Conservation (phyloP, 2,329 filamentous ascomycete species). For the Hymenoscyphus scutula region DNA sequence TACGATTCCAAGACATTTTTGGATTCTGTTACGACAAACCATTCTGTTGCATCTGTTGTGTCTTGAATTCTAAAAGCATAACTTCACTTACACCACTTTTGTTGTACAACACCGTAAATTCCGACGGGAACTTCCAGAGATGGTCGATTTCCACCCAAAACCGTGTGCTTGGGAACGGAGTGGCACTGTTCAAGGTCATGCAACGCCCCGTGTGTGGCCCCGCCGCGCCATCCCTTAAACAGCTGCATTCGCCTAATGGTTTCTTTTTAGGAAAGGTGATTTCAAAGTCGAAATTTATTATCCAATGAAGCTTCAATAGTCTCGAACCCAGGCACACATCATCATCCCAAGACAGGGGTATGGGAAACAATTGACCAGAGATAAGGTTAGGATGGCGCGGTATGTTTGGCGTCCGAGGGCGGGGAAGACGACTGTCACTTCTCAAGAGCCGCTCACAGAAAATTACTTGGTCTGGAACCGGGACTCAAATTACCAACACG, state of each 20-base stretch:
- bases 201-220: slow-evolving; percentile 6
- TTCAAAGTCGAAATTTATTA: neutral
- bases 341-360: neutral
- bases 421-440: slow-evolving; percentile 1
- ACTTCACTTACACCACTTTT: neutral
- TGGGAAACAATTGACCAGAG: neutral
- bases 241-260: slow-evolving; percentile 12
- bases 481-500: neutral
- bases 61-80: neutral
- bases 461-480: neutral
- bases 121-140: slow-evolving; percentile 10
- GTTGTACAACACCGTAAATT: neutral
- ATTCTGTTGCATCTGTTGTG: slow-evolving; percentile 2
- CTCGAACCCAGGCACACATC: neutral
- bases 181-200: slow-evolving; percentile 6
- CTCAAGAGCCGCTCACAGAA: slow-evolving; percentile 1
- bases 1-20: slow-evolving; percentile 13
- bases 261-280: neutral
- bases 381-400: slow-evolving; percentile 2
- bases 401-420: slow-evolving; percentile 3
- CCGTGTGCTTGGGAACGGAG: slow-evolving; percentile 16
- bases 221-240: slow-evolving; percentile 14
- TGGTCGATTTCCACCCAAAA: slow-evolving; percentile 8
- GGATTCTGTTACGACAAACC: neutral
- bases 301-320: neutral